Evolutionary conservation across 345 rosid genomes (phyloP).

Genomic region (Arabidopsis arenosa): DNA sequence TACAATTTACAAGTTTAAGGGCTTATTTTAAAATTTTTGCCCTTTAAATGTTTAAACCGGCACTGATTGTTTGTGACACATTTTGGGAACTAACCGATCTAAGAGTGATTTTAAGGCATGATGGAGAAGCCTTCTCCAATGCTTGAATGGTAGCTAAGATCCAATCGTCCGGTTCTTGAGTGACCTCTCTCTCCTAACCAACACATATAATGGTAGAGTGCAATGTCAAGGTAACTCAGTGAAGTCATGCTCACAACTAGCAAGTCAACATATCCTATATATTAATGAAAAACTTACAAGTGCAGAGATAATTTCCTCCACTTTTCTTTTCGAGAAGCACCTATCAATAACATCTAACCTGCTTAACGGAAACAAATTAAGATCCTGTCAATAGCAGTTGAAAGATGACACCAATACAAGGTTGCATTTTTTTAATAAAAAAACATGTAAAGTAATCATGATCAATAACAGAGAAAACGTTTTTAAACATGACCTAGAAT

Average conservation of each 20-base stretch:
- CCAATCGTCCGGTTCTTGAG: slow-evolving; percentile 55
- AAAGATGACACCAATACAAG: slow-evolving; percentile 6
- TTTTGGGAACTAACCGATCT: slow-evolving; percentile 58
- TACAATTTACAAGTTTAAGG: too few species aligned
- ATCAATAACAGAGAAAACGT: not conserved
- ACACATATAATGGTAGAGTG: slow-evolving; percentile 9
- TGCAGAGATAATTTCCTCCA: slow-evolving; percentile 74
- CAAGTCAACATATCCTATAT: not conserved
- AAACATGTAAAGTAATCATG: slow-evolving; percentile 12
- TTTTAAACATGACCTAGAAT: slow-evolving; percentile 4
- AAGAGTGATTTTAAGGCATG: slow-evolving; percentile 81
- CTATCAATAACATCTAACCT: slow-evolving; percentile 60
- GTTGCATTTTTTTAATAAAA: not conserved
- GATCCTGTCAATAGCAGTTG: not conserved
- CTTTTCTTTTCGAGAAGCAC: slow-evolving; percentile 71
- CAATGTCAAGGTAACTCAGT: not conserved
- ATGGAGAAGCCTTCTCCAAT: slow-evolving; percentile 78
- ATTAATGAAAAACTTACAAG: slow-evolving; percentile 55
- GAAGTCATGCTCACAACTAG: not conserved
- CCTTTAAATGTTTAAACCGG: too few species aligned
- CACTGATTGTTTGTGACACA: not conserved
- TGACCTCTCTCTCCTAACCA: slow-evolving; percentile 60
- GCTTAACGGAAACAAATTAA: not conserved
- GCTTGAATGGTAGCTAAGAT: slow-evolving; percentile 51
- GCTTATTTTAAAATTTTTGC: too few species aligned